phyloP scores from a whole-genome alignment of 2,329 filamentous ascomycete genomes.

The Xylariaceae sp. region DNA sequence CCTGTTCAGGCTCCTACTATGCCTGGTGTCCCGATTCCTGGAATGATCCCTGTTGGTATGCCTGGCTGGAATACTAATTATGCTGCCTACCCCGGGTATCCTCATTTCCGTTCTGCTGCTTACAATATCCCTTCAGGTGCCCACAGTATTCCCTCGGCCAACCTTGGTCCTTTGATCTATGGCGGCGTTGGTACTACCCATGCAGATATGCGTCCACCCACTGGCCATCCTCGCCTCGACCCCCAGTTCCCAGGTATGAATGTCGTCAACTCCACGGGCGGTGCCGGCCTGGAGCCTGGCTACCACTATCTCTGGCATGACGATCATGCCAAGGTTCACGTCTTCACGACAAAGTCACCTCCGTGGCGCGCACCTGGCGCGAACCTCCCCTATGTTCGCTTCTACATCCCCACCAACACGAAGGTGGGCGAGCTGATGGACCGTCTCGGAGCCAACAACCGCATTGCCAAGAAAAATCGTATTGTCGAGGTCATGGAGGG shows the following conservation, averaged over 20 bases:
- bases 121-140: background rate
- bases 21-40: conserved; percentile 5
- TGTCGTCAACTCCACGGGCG: conserved; percentile 56
- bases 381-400: conserved; percentile 45
- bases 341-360: conserved; percentile 49
- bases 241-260: conserved; percentile 49
- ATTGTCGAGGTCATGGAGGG: conserved; percentile 56
- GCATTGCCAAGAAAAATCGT: conserved; percentile 49
- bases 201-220: conserved; percentile 36
- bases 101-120: background rate
- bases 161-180: background rate
- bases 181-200: conserved; percentile 8
- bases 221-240: conserved; percentile 43
- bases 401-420: conserved; percentile 51
- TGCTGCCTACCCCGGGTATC: too few relatives aligned
- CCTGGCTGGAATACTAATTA: too few relatives aligned
- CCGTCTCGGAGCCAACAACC: conserved; percentile 56
- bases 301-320: conserved; percentile 62
- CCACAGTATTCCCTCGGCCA: too few relatives aligned
- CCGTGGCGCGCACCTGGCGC: conserved; percentile 52
- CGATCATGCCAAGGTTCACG: conserved; percentile 58
- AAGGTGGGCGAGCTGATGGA: conserved; percentile 56
- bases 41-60: background rate
- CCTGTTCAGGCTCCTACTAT: conserved; percentile 1
- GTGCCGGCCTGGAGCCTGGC: conserved; percentile 57